A percentile compares a stretch with the other conserved stretches of the same genome.
These are phyloP conservation scores for Daldinia loculata DNA, from an alignment of 495 filamentous ascomycete species.

Conservation along the genomic window DNA sequence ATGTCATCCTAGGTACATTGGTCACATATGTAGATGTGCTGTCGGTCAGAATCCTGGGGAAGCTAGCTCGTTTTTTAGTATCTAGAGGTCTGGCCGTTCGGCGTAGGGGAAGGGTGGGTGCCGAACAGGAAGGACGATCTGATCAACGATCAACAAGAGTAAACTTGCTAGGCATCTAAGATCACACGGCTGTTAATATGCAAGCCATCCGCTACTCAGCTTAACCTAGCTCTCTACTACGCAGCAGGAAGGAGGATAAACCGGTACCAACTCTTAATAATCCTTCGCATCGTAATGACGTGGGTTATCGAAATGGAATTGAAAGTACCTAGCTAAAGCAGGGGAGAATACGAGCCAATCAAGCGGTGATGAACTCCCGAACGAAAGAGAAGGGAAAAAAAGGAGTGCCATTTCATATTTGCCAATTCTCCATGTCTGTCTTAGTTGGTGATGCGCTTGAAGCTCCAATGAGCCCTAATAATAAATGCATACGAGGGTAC, in stretches of 20 bases:
- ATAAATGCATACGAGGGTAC: slow-evolving; percentile 23
- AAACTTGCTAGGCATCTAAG: slow-evolving; percentile 20
- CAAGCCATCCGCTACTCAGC: slow-evolving; percentile 11
- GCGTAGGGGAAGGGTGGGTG: slow-evolving; percentile 7
- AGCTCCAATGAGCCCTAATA: slow-evolving; percentile 19
- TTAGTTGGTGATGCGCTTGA: slow-evolving; percentile 32
- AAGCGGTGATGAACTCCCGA: slow-evolving; percentile 12
- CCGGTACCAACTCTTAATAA: slow-evolving; percentile 19
- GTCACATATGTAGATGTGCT: background rate
- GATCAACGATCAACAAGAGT: slow-evolving; percentile 36
- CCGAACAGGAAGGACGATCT: slow-evolving; percentile 30
- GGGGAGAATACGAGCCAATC: slow-evolving; percentile 31
- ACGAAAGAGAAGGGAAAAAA: slow-evolving; percentile 18
- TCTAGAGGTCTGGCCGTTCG: slow-evolving; percentile 1
- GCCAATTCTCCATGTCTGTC: slow-evolving; percentile 10
- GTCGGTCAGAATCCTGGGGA: slow-evolving; percentile 25
- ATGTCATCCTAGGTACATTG: background rate
- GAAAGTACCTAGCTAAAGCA: background rate
- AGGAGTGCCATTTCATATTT: slow-evolving; percentile 13
- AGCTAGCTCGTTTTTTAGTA: background rate
- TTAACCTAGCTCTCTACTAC: background rate
- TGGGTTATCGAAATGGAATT: slow-evolving; percentile 27
- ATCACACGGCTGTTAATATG: slow-evolving; percentile 25
- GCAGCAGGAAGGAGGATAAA: slow-evolving; percentile 12
- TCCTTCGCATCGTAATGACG: slow-evolving; percentile 35